Evolutionary conservation across 176 grass and related monocot species (phyloP), one percentile per base, ranked within the genome.

Genomic region (Oryza meridionalis): DNA sequence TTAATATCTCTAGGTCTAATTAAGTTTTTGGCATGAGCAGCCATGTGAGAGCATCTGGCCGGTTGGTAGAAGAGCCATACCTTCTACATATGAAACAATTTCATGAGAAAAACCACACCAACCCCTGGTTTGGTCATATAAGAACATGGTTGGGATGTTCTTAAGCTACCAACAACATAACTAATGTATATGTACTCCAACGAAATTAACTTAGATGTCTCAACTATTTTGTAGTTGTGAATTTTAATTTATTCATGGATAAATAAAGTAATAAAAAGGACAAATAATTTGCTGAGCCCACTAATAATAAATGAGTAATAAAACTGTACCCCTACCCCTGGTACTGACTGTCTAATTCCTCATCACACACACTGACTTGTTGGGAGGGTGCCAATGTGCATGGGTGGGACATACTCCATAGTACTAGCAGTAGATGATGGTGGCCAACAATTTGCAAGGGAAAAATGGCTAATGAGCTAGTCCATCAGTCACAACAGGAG

Each of bases 401-500:
- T 27, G 7, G 11, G 50, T 16, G 31, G 29, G 47, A 22, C 26
- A 31, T 31, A 31, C 29, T 31, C 29, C 29, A 31, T 26, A 4
- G 46, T 13, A 49, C 46, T 14, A 43, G 42, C 42, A 43, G 42
- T 43, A 43, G 42, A 43, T 10, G 50, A 55, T 55, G 8, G 70
- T 7, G 15, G 2, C n/a, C 78, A 80, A 11, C 79, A 81, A 58
- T 67, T 35, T 72, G 59, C 59, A 22, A 73, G 21, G 62, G 26
- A 58, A 46, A 11, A 46, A 12, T 46, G 13, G 53, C 6, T n/a
- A 21, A 9, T 58, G 6, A 7, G 4, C 8, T 59, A 59, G 46
- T 40, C 17, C 72, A 84, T 0, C 66, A 63, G 71, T 81, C 45
- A 58, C 84, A 80, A 79, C 77, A 74, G 32, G 47, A 58, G 35